Percentiles rank a stretch among this genome's conserved stretches.
Evolutionary conservation across 139 green algal genomes (phyloP).

Genomic region (Tetratostichococcus sp.): DNA sequence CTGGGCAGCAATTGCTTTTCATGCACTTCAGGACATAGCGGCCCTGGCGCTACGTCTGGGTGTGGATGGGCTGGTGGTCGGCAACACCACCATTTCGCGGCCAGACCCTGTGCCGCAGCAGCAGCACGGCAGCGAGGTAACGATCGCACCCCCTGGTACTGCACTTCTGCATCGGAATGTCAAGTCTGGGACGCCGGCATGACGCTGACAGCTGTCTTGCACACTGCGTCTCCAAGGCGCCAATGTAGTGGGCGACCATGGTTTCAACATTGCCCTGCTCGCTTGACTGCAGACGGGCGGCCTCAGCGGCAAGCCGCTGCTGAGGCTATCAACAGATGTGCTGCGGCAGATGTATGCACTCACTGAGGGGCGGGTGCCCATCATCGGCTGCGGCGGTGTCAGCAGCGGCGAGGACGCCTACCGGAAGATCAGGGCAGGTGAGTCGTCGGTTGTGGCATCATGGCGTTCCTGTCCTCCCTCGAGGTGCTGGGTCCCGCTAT

Average conservation of each 20-base stretch:
- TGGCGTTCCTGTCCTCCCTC: too few species aligned
- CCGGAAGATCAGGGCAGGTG: constrained; percentile 87
- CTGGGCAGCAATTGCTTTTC: too few species aligned
- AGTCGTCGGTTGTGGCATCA: too few species aligned
- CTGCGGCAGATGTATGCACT: constrained; percentile 85
- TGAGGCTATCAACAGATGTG: constrained; percentile 71
- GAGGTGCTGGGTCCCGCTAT: too few species aligned
- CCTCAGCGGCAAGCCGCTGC: constrained; percentile 80
- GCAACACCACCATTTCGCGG: constrained; percentile 89
- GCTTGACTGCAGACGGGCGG: constrained; percentile 67
- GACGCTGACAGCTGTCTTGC: too few species aligned
- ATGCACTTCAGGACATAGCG: constrained; percentile 90
- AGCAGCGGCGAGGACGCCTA: constrained; percentile 84
- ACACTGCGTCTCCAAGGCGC: too few species aligned
- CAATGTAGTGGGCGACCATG: neutral
- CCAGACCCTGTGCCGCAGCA: constrained; percentile 55
- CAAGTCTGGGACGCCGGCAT: too few species aligned
- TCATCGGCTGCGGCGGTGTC: constrained; percentile 91
- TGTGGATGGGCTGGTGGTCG: constrained; percentile 88
- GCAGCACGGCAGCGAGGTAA: constrained; percentile 38
- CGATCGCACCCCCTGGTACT: too few species aligned
- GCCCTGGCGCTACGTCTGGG: constrained; percentile 53
- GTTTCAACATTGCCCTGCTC: neutral
- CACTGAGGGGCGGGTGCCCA: constrained; percentile 80
- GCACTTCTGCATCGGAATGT: too few species aligned